Evolutionary conservation across 73 alveolate genomes (phyloP), one percentile per base, ranked within the genome.

Genomic region (Stentor coeruleus): DNA sequence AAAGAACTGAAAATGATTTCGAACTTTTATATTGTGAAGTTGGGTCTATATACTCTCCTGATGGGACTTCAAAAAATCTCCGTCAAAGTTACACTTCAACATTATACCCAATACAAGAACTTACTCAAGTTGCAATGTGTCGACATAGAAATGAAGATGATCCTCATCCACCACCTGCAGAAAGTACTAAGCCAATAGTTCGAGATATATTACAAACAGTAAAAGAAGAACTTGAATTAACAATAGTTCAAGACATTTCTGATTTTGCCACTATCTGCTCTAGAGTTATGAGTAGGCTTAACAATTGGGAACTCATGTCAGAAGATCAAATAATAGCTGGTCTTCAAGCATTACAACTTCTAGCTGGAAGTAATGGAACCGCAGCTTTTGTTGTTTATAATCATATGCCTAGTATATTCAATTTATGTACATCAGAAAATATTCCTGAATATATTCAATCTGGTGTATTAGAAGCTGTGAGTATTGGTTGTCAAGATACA

Each of bases 11-110:
- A 35, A 87, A 87, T 59, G 84, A 75, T 35, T 87, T 76, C 60
- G 93, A 87, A 55, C 59, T 87, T 39, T 11, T 87, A 3, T 84
- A 87, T 39, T 82, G 85, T 76, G 93, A 87, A 59, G 14, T 38
- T 20, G 49, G 26, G n/a, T 66, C 81, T 39, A 59, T 60, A 79
- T 81, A 15, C 49, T 66, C 81, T 2, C 38, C 59, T 36, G 81
- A 66, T 33, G 49, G 38, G 20, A n/a, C 81, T 33, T 30, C 35
- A 57, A 57, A 57, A 57, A 57, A 57, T 31, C 28, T 57, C 28
- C n/a, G 81, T 30, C 38, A 36, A 30, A 36, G 59, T 66, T 66
- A 66, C 35, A 66, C 14, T 2, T 30, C 81, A 66, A 20, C 38
- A 30, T 14, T 66, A 15, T 66, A 66, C 49, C 81, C 81, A 30